Base-by-base conservation (phyloP, 805 yeast species). In the Zygotorulaspora florentina region DNA sequence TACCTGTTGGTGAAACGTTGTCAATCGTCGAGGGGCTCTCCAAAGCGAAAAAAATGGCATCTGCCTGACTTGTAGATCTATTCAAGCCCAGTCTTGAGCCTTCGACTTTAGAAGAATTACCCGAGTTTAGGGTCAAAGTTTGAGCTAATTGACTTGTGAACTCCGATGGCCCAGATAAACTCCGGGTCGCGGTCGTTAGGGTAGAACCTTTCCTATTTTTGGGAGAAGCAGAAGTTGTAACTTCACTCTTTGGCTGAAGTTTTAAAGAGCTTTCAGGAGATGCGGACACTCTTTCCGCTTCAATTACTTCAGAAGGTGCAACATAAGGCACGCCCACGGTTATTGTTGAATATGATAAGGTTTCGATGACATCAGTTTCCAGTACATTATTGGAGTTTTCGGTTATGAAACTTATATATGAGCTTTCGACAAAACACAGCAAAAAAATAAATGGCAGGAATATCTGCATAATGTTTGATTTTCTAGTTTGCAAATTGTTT, bases 271-370 rank as follows among this genome's bases (percentile, higher is more conserved):
- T 20, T 16, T 39, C 29, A 9, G 39, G 27, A n/a, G 45, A 27
- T 7, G 48, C 48, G 16, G 51, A 40, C 15, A 34, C 37, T 26
- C 44, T 35, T 27, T n/a, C n/a, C n/a, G 46, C 23, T 9, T 13
- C 23, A 3, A 47, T n/a, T 16, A 9, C 11, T n/a, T n/a, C n/a
- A 8, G 38, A 20, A 26, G 37, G 34, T 16, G 34, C 16, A 10
- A 48, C 23, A 35, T 39, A 48, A 13, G 52, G 52, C 20, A 45
- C 50, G 3, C 52, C 52, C 3, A 34, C 46, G 16, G 31, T 35
- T 10, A 18, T 13, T 2, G 47, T 47, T 30, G 40, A 25, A 3
- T 36, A 40, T 3, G 34, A 18, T 8, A 31, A 16, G 10, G 15
- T 35, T 18, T 33, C 35, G 16, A 38, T 29, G 8, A 43, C 41